These are phyloP conservation scores for Eimeria brunetti DNA, from an alignment of 169 alveolate species.

Conservation along the genomic window DNA sequence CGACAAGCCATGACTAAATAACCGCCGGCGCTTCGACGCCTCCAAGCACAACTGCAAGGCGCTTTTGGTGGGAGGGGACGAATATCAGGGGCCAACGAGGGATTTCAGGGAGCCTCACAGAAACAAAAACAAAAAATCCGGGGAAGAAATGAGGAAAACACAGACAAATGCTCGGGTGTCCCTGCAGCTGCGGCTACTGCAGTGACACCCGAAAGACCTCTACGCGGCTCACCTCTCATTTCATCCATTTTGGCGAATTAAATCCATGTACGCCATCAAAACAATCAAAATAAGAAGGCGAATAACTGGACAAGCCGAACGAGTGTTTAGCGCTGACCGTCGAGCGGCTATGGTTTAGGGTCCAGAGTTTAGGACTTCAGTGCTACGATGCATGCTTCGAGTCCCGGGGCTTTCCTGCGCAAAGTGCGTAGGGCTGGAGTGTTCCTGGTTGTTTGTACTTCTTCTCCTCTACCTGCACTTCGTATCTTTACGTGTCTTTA, in stretches of 20 bases:
- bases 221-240: conserved; percentile 45
- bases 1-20: background rate
- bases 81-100: background rate
- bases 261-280: background rate
- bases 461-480: background rate
- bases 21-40: background rate
- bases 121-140: too few relatives aligned
- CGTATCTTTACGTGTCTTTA: background rate
- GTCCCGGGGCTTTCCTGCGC: conserved; percentile 27
- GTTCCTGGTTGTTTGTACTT: background rate
- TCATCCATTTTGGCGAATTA: conserved; percentile 32
- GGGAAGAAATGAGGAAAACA: background rate
- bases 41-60: background rate
- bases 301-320: conserved; percentile 15
- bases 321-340: conserved; percentile 21
- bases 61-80: background rate
- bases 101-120: background rate
- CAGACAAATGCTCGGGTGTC: background rate
- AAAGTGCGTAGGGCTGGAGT: background rate
- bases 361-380: conserved; percentile 1
- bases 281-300: background rate
- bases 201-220: conserved; percentile 18
- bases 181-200: background rate
- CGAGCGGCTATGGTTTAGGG: conserved; percentile 9
- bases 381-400: conserved; percentile 31